Base-by-base conservation (phyloP, 495 filamentous ascomycete species). In the Aspergillus coremiiformis region DNA sequence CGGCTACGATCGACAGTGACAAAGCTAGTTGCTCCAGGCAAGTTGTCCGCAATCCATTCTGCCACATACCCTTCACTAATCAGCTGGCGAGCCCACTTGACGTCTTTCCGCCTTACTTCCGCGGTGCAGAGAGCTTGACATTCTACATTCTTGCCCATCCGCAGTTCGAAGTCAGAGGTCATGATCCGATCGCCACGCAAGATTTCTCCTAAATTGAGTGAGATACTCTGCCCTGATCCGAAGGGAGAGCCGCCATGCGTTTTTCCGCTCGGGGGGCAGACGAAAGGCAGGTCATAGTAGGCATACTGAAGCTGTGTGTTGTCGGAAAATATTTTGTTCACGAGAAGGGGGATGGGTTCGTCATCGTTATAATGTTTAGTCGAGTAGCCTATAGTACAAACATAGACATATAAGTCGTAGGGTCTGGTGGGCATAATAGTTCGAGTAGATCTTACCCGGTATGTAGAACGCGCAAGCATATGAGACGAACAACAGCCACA, bases 31-130 rank as follows among this genome's bases (percentile, higher is more conserved):
- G 91, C 91, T 7, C 91, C 91, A 9, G 91, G 91, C 22, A 96
- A 75, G 54, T 96, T 96, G 65, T 96, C 91, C 39, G 92, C 89
- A 59, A 96, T 96, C 91, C 91, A 96, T 66, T 96, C 91, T 3
- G 84, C 85, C 37, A 95, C 87, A 66, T 95, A 95, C 35, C 89
- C 89, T 48, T 90, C 81, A 53, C 77, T 79, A 39, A 96, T 84
- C 56, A 96, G 70, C 51, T 90, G 74, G 44, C 79, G 80, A 5
- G 86, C 88, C 64, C 82, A 78, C 62, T 84, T 81, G 49, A 96
- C 67, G 46, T 83, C 86, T 20, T 74, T 73, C 22, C 82, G 74
- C 59, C 80, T 78, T 10, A 92, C 73, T 44, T 82, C 74, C 33
- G 74, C 75, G 12, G 77, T 84, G 67, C 91, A 93, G n/a, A 95